These are phyloP conservation scores for Oryza meyeriana DNA, from an alignment of 176 grass and related monocot species.

Conservation along the genomic window DNA sequence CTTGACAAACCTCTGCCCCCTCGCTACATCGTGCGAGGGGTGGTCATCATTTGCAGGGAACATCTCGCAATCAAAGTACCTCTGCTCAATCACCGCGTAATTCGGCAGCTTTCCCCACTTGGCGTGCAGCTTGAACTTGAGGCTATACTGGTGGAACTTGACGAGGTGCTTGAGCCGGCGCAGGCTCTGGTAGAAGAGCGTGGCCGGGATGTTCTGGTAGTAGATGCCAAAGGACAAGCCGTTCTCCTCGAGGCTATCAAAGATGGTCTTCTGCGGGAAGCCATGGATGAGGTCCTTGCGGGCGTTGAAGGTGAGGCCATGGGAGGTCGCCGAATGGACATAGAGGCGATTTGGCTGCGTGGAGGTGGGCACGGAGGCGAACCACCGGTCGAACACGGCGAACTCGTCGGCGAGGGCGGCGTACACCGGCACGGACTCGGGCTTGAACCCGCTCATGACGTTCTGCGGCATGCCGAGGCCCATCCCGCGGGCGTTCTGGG, in stretches of 20 bases:
- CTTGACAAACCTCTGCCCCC: slow-evolving; percentile 78
- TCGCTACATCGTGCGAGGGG: slow-evolving; percentile 76
- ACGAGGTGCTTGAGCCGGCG: slow-evolving; percentile 66
- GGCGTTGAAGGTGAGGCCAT: slow-evolving; percentile 85
- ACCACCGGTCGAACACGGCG: slow-evolving; percentile 83
- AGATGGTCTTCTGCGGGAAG: slow-evolving; percentile 96
- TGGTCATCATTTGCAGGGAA: slow-evolving; percentile 88
- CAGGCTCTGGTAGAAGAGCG: slow-evolving; percentile 85
- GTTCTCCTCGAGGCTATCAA: slow-evolving; percentile 76
- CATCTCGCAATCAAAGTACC: slow-evolving; percentile 77
- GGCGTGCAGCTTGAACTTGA: slow-evolving; percentile 85
- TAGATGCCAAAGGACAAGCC: slow-evolving; percentile 81
- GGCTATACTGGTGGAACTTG: slow-evolving; percentile 88
- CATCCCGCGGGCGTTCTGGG: slow-evolving; percentile 74
- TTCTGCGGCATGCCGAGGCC: slow-evolving; percentile 82
- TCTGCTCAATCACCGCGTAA: slow-evolving; percentile 84
- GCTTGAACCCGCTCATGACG: slow-evolving; percentile 82
- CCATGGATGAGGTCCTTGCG: slow-evolving; percentile 90
- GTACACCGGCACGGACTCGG: slow-evolving; percentile 69
- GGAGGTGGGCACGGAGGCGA: slow-evolving; percentile 84
- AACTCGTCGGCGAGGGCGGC: slow-evolving; percentile 63
- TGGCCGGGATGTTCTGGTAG: slow-evolving; percentile 91
- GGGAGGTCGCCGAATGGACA: slow-evolving; percentile 86
- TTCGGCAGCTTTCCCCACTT: slow-evolving; percentile 66
- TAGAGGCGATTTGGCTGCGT: slow-evolving; percentile 94